Conservation (phyloP, 805 yeast species). For the Saturnispora saitoi region DNA sequence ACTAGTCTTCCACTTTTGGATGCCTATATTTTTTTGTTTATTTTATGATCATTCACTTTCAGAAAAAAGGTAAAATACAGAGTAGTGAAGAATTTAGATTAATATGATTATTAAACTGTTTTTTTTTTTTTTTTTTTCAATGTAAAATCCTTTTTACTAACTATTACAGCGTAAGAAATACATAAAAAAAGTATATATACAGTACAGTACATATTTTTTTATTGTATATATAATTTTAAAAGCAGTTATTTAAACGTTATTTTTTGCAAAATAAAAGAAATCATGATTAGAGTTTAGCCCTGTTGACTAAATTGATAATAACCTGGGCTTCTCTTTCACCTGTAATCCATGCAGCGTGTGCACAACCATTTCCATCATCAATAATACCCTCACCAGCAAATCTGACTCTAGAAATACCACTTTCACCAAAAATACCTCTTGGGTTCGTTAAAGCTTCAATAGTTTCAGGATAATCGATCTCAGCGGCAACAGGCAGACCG, state of each 20-base stretch:
- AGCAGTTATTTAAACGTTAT: background rate
- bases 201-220: no score
- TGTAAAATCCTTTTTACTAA: background rate
- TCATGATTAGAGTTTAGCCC: constrained; percentile 17
- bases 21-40: no score
- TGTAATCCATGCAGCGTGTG: constrained; percentile 48
- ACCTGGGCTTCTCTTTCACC: constrained; percentile 40
- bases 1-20: no score
- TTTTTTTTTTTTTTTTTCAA: no score
- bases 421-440: constrained; percentile 31
- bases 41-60: no score
- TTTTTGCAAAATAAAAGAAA: constrained; percentile 22
- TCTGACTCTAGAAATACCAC: constrained; percentile 32
- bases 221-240: background rate
- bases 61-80: no score
- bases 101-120: no score
- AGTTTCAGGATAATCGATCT: constrained; percentile 16
- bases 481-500: constrained; percentile 26
- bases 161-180: background rate
- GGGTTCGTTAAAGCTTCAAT: constrained; percentile 33
- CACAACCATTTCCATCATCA: constrained; percentile 47
- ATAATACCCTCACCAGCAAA: constrained; percentile 53
- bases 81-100: no score
- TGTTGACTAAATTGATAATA: constrained; percentile 18
- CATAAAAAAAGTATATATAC: background rate